Base-by-base conservation (phyloP, 371 early-diverging fungal species). In the Apophysomyces ossiformis region DNA sequence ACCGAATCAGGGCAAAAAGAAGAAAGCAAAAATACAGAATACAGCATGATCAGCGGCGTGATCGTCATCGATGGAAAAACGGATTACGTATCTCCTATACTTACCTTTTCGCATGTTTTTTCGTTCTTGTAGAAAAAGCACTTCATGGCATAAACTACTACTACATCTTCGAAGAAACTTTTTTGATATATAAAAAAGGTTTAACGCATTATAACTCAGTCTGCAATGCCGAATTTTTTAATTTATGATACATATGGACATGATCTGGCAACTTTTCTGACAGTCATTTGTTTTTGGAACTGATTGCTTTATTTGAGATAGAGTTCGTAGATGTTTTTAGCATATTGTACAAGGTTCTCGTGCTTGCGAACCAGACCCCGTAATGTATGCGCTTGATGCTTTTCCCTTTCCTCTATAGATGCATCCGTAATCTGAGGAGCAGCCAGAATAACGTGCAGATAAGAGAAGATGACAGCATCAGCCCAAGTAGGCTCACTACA, bases 391-490 rank as follows among this genome's bases (percentile, higher is more conserved):
- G 83, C 85, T 57, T 80, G 73, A 13, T 71, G 73, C 56, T 72
- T 70, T 26, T 81, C 77, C 63, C 77, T 79, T 5, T 75, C 76
- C 9, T 72, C 58, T 7, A 70, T 61, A 7, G 72, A 60, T 6
- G 64, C 67, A 54, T 75, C 72, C 0, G 70, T 69, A 8, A 69
- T 60, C 11, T 71, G 69, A 7, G 81, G 78, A 32, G 70, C 64
- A 16, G 80, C 75, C 9, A 90, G 68, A 50, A 87, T 84, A 50
- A 74, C 69, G 60, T 90, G 87, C 16, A 87, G 70, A 67, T 87
- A 83, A 1, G 87, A 83, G 72, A 90, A 90, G 3, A 87, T 64
- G 3, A 81, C 76, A 13, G 88, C 90, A 67, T 90, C 90, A 0
- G 84, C 63, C 58, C 74, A 78, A 4, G 87, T 85, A 5, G 90